These are phyloP conservation scores for Debaryomyces fabryi DNA, from an alignment of 1,139 yeast genomes.

Conservation along the genomic window DNA sequence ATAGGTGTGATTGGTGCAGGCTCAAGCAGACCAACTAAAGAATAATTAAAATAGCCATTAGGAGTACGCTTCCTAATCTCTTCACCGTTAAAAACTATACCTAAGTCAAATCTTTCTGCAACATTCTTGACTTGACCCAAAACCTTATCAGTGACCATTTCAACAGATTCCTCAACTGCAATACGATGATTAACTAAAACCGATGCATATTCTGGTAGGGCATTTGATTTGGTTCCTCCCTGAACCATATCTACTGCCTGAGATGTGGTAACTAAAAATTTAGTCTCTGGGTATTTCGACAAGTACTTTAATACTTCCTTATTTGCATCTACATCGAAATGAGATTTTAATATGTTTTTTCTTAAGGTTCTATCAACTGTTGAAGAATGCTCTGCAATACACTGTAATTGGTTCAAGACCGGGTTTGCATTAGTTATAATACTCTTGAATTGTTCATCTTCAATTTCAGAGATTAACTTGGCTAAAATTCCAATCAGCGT, in stretches of 20 bases:
- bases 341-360: slow-evolving; percentile 44
- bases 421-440: slow-evolving; percentile 46
- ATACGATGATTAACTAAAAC: slow-evolving; percentile 62
- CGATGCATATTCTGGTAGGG: slow-evolving; percentile 69
- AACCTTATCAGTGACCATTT: slow-evolving; percentile 41
- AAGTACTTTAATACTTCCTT: slow-evolving; percentile 40
- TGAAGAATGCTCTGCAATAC: slow-evolving; percentile 45
- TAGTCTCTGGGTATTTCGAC: slow-evolving; percentile 21
- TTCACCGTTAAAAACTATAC: slow-evolving; percentile 42
- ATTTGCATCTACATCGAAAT: slow-evolving; percentile 44
- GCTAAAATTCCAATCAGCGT: slow-evolving; percentile 51
- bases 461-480: slow-evolving; percentile 40
- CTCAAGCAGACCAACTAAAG: slow-evolving; percentile 39
- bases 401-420: slow-evolving; percentile 41
- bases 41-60: slow-evolving; percentile 51
- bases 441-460: slow-evolving; percentile 36
- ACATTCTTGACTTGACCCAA: slow-evolving; percentile 37
- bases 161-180: slow-evolving; percentile 51
- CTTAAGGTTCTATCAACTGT: slow-evolving; percentile 32
- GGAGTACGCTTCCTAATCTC: slow-evolving; percentile 31
- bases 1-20: slow-evolving; percentile 64
- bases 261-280: slow-evolving; percentile 58
- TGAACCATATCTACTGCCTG: slow-evolving; percentile 68
- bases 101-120: slow-evolving; percentile 51
- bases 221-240: slow-evolving; percentile 76